A percentile compares a stretch with the other conserved stretches of the same genome.
Conservation (phyloP, 1,284 basidiomycete genomes). For the Malassezia pachydermatis region DNA sequence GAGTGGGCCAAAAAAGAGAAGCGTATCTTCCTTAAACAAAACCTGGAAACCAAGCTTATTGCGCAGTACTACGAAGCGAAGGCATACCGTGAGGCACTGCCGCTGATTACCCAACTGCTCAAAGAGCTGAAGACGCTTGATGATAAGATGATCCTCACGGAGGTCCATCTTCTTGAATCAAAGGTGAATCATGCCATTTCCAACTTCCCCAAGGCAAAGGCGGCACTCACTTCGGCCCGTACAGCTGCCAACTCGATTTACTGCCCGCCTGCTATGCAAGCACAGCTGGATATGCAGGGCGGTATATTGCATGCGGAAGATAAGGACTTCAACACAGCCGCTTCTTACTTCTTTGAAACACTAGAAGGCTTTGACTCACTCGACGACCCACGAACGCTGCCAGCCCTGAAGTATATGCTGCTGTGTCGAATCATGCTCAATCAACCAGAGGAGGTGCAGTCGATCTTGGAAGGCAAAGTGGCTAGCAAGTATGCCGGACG, state of each 20-base stretch:
- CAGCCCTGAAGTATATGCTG: conserved; percentile 91
- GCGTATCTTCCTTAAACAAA: conserved; percentile 89
- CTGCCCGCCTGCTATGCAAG: conserved; percentile 85
- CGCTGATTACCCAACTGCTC: conserved; percentile 71
- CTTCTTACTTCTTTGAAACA: conserved; percentile 95
- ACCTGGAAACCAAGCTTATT: conserved; percentile 78
- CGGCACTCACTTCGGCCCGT: conserved; percentile 78
- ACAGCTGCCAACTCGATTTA: conserved; percentile 96
- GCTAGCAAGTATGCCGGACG: conserved; percentile 67
- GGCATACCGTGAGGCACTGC: conserved; percentile 68
- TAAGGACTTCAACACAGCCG: conserved; percentile 91
- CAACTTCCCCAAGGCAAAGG: conserved; percentile 91
- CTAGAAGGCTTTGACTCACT: conserved; percentile 73
- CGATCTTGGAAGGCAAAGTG: conserved; percentile 74
- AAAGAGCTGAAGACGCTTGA: conserved; percentile 85
- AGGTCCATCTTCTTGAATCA: conserved; percentile 87
- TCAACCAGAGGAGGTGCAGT: conserved; percentile 79
- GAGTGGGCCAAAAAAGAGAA: conserved; percentile 86
- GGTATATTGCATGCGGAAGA: conserved; percentile 90
- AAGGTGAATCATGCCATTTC: conserved; percentile 78
- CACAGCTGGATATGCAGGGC: conserved; percentile 80
- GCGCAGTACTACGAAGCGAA: conserved; percentile 68
- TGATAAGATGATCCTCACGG: conserved; percentile 95
- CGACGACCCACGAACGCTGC: conserved; percentile 57
- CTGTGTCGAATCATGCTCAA: conserved; percentile 97